Conservation (phyloP, 2,329 filamentous ascomycete species). For the Microdochium bolleyi region DNA sequence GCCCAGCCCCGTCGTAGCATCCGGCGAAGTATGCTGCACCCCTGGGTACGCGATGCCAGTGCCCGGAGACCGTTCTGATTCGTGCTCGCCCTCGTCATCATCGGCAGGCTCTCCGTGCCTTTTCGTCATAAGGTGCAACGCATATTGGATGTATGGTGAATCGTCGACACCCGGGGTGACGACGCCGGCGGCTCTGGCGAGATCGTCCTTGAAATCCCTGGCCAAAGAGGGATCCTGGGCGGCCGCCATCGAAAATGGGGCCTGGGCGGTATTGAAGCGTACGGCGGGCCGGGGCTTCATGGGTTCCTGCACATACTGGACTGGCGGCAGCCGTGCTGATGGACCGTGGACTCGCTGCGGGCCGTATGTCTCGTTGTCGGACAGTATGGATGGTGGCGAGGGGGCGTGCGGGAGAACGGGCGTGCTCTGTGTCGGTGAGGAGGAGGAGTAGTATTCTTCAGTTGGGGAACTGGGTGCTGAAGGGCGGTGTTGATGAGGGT, state of each 20-base stretch:
- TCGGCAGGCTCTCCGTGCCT: conserved; percentile 57
- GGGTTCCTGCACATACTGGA: conserved; percentile 12
- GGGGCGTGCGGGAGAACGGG: conserved; percentile 4
- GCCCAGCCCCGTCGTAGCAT: not conserved
- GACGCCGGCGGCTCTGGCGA: conserved; percentile 37
- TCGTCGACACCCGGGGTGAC: conserved; percentile 76
- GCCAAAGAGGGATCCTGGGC: conserved; percentile 12
- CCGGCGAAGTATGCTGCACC: not conserved
- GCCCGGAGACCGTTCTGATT: conserved; percentile 20
- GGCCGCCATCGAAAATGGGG: conserved; percentile 22
- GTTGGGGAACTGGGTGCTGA: conserved; percentile 11
- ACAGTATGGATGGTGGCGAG: conserved; percentile 19
- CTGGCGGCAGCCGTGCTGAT: conserved; percentile 14
- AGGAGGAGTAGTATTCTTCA: not conserved
- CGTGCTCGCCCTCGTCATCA: conserved; percentile 38
- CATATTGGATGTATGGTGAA: conserved; percentile 81
- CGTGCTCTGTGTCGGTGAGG: not conserved
- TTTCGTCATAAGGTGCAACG: conserved; percentile 72
- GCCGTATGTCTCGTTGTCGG: conserved; percentile 34
- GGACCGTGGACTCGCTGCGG: conserved; percentile 28
- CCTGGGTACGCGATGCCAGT: conserved; percentile 5
- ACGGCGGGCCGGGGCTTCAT: conserved; percentile 15
- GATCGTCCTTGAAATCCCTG: conserved; percentile 40
- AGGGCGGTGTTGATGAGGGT: conserved; percentile 11
- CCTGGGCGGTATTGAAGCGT: conserved; percentile 29